phyloP scores from a whole-genome alignment of 139 green algal species.

The Chlorella sp. region DNA sequence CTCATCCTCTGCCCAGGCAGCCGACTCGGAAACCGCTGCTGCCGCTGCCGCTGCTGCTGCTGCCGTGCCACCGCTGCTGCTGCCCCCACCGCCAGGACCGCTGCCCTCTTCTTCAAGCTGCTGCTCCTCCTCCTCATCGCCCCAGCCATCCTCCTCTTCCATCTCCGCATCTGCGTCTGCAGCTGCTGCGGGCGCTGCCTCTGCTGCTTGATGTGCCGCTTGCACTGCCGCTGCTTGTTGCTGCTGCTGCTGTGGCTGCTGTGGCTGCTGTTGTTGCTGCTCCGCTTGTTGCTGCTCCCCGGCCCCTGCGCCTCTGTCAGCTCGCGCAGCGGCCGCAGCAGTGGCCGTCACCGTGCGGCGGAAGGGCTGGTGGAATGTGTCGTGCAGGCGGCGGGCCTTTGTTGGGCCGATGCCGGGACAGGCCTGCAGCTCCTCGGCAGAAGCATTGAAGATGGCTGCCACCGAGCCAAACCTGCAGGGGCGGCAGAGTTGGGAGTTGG shows the following conservation, averaged over 20 bases:
- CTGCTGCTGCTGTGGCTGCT: background rate
- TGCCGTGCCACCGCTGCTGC: background rate
- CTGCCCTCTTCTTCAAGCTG: no score
- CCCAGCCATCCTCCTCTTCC: background rate
- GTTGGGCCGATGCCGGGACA: conserved; percentile 91
- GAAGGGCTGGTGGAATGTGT: conserved; percentile 50
- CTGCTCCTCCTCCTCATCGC: background rate
- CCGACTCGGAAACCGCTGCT: no score
- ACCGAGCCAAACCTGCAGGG: conserved; percentile 47
- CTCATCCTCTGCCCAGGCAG: background rate
- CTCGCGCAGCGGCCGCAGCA: background rate
- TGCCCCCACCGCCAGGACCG: no score
- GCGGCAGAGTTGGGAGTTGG: background rate
- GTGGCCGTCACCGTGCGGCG: background rate
- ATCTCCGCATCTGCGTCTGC: background rate
- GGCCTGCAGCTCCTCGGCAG: conserved; percentile 71
- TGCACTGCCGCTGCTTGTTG: background rate
- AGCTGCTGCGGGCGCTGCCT: background rate
- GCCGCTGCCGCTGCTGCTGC: no score
- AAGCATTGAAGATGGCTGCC: conserved; percentile 48
- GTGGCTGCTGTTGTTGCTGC: background rate
- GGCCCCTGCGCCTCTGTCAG: background rate
- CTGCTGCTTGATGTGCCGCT: no score
- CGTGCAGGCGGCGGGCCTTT: conserved; percentile 81
- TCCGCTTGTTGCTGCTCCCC: background rate